These are phyloP conservation scores for Macroventuria anomochaeta DNA, from an alignment of 2,329 filamentous ascomycete species.

Conservation along the genomic window DNA sequence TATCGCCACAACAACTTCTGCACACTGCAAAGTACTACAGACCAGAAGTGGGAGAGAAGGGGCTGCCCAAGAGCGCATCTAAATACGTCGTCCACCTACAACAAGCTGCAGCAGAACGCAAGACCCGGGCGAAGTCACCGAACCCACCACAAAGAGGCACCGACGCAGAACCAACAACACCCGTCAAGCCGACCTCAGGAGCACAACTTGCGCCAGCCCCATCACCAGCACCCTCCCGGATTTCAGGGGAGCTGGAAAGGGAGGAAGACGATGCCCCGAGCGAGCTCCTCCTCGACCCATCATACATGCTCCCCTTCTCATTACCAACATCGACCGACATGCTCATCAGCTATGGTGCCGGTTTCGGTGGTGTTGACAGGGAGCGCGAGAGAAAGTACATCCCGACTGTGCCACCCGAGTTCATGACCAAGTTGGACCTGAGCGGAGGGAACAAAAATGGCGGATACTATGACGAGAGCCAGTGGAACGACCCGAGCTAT, in stretches of 20 bases:
- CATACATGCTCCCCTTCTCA: constrained; percentile 92
- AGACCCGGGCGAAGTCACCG: constrained; percentile 43
- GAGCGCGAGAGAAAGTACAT: constrained; percentile 96
- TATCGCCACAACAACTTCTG: constrained; percentile 87
- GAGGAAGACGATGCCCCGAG: constrained; percentile 74
- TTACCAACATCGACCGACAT: constrained; percentile 96
- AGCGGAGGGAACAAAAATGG: constrained; percentile 47
- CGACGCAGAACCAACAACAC: constrained; percentile 42
- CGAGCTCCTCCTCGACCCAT: constrained; percentile 82
- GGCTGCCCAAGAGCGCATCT: constrained; percentile 83
- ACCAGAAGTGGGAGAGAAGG: constrained; percentile 93
- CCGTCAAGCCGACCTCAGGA: constrained; percentile 36
- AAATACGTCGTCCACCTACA: constrained; percentile 85
- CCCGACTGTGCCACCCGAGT: constrained; percentile 91
- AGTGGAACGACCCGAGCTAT: constrained; percentile 46
- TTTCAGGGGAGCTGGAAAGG: constrained; percentile 58
- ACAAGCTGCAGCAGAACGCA: constrained; percentile 67
- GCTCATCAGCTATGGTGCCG: constrained; percentile 92
- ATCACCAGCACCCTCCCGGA: constrained; percentile 42
- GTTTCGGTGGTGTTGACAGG: constrained; percentile 89
- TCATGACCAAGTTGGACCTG: constrained; percentile 83
- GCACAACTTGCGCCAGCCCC: constrained; percentile 26
- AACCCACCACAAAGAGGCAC: constrained; percentile 46
- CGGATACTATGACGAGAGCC: constrained; percentile 36
- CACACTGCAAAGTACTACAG: constrained; percentile 93